Base-by-base conservation (phyloP, 768 basidiomycete genomes). In the Suillus fuscotomentosus region DNA sequence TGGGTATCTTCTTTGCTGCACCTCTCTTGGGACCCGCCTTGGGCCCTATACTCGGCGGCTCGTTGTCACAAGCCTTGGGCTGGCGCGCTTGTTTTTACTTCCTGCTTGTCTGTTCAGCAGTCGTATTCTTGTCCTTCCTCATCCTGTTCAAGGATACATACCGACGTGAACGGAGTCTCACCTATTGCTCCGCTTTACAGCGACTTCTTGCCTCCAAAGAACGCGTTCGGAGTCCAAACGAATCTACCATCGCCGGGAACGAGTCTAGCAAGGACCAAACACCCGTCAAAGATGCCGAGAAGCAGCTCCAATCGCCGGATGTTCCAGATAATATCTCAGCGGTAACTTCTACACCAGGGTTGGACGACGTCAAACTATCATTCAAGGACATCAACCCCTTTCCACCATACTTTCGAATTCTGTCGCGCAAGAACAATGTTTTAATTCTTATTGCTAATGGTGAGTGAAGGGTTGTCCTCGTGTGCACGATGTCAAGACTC, bases 81-180 rank as follows among this genome's bases (percentile, higher is more conserved):
- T 97, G 95, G 94, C 84, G 91, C 38, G 86, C 88, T 6, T 85
- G 87, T 1, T 94, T 96, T 73, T 96, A 92, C 84, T 93, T 95
- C 74, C 82, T 95, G 31, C 79, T 84, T 1, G 87, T 88, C 38
- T 81, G 89, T 61, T 84, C 83, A 11, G 86, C 86, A 1, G 27
- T 81, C 41, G 83, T 83, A 57, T 78, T 85, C 60, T 51, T 86
- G 45, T 76, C 81, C 22, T 92, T 93, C 73, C 62, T 89, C 39
- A 73, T 88, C 24, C 78, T 89, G 71, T 92, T 95, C 79, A 85
- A 84, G 64, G 94, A 96, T 70, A 92, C 93, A 0, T 96, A 91
- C 78, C 84, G 94, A 20, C 79, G 83, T 61, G 92, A 95, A 70
- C 88, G 95, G 50, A 95, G 93, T 61, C 76, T 90, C 24, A 85